phyloP scores from a whole-genome alignment of 2,329 filamentous ascomycete genomes.

The Hypocreales sp. region DNA sequence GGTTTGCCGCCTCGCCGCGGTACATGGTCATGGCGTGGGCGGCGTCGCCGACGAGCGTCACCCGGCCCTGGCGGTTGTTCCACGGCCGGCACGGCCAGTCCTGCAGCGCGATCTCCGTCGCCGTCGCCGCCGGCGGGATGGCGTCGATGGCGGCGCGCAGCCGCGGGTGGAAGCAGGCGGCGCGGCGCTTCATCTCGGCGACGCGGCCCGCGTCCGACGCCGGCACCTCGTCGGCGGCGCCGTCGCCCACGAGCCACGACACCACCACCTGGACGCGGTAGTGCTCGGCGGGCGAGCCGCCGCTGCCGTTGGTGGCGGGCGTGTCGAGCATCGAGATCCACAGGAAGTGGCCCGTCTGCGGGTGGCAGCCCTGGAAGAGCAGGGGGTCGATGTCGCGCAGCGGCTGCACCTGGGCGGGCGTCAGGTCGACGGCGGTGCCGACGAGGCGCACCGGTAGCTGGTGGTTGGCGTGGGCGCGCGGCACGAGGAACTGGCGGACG shows the following conservation, averaged over 20 bases:
- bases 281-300: conserved; percentile 12
- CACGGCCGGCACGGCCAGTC: conserved; percentile 23
- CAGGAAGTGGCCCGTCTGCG: conserved; percentile 30
- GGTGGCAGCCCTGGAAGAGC: conserved; percentile 38
- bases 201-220: conserved; percentile 15
- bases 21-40: conserved; percentile 46
- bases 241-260: conserved; percentile 25
- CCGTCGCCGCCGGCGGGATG: conserved; percentile 23
- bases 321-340: conserved; percentile 32
- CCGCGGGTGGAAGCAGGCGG: conserved; percentile 16
- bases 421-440: conserved; percentile 21
- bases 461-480: conserved; percentile 14
- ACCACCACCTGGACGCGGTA: conserved; percentile 28
- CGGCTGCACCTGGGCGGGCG: conserved; percentile 18
- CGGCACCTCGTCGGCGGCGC: conserved; percentile 17
- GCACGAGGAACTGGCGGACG: conserved; percentile 17
- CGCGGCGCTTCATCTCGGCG: conserved; percentile 22
- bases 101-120: conserved; percentile 18
- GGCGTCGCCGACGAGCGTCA: conserved; percentile 35
- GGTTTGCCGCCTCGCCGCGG: conserved; percentile 22
- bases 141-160: conserved; percentile 24
- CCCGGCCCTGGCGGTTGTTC: conserved; percentile 24
- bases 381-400: conserved; percentile 34
- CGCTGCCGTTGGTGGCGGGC: conserved; percentile 19
- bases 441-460: conserved; percentile 21